Conservation (phyloP, 2,329 filamentous ascomycete genomes). For the Fusarium acutatum region DNA sequence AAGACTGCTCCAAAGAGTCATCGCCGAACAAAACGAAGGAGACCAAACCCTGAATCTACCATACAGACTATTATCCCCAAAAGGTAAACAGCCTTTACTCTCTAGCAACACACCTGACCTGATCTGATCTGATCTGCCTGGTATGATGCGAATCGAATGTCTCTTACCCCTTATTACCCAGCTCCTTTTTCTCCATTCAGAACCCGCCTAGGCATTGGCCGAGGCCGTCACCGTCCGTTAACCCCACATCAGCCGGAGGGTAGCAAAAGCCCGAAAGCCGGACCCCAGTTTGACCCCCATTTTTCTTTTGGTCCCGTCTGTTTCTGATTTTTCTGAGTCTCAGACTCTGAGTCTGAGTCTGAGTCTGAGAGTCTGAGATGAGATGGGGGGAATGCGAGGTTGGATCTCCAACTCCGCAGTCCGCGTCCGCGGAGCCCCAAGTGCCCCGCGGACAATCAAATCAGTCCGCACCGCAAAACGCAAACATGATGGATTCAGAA, state of each 20-base stretch:
- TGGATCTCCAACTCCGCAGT: slow-evolving; percentile 32
- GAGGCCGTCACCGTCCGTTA: slow-evolving; percentile 2
- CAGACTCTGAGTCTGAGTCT: not conserved
- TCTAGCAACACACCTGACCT: not conserved
- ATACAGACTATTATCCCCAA: not conserved
- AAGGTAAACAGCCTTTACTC: not conserved
- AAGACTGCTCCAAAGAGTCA: slow-evolving; percentile 3
- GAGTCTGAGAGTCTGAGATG: not conserved
- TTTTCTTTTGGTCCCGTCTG: not conserved
- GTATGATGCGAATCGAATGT: not conserved
- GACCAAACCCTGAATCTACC: not conserved
- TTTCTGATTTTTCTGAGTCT: not conserved
- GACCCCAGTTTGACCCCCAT: not conserved
- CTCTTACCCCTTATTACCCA: not conserved
- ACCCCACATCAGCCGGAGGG: slow-evolving; percentile 34
- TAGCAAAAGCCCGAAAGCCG: slow-evolving; percentile 44
- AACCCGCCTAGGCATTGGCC: not conserved
- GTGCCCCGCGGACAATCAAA: slow-evolving; percentile 16
- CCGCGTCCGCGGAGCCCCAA: slow-evolving; percentile 22
- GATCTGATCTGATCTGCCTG: not conserved
- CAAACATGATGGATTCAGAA: not conserved
- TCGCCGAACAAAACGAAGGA: not conserved
- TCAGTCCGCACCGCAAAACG: not conserved
- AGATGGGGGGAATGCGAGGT: not conserved
- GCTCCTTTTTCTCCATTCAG: not conserved